Base-by-base conservation (phyloP, 2,329 filamentous ascomycete genomes). In the Grosmannia huntii region DNA sequence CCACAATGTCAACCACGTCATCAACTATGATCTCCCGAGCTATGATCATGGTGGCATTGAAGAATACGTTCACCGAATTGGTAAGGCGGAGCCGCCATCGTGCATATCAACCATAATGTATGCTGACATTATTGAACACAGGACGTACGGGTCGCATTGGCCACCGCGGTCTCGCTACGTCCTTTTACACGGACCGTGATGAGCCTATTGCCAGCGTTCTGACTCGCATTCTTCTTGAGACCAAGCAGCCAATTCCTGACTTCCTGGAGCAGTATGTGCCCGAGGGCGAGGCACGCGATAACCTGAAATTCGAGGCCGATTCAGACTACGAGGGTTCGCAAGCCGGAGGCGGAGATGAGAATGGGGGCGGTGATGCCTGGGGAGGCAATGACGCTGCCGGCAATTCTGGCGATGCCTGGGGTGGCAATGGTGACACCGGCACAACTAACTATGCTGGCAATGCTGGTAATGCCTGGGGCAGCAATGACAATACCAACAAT, bases 101-200 rank as follows among this genome's bases (percentile, higher is more conserved):
- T 27, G 27, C 49, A 52, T 14, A 16, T 4, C 25, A 16, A 9
- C 16, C 1, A 21, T n/a, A 7, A 31, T 23, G 19, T 31, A 28
- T 10, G 28, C 27, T 52, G 28, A 36, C 11, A 16, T 21, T 63
- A 59, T 63, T 46, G 9, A 11, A 16, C 46, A 56, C 60, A 90
- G 87, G 94, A 62, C 91, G 94, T 61, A 99, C 94, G 64, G 94
- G 89, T 57, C 89, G 94, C 57, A 96, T 96, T 67, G 94, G 94
- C 2, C 88, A 96, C 64, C 79, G 81, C 51, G 94, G 94, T 21
- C 74, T 90, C 5, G 91, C 94, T 0, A 92, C 88, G 0, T 96
- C 92, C 0, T 92, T 99, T 74, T 97, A 86, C 76, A 89, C 85
- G 28, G 85, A 91, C 1, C 75, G 79, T 0, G 88, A 97, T 65